A percentile compares a stretch with the other conserved stretches of the same genome.
phyloP scores from a whole-genome alignment of 1,284 basidiomycete genomes.

The Termitomyces sp. region DNA sequence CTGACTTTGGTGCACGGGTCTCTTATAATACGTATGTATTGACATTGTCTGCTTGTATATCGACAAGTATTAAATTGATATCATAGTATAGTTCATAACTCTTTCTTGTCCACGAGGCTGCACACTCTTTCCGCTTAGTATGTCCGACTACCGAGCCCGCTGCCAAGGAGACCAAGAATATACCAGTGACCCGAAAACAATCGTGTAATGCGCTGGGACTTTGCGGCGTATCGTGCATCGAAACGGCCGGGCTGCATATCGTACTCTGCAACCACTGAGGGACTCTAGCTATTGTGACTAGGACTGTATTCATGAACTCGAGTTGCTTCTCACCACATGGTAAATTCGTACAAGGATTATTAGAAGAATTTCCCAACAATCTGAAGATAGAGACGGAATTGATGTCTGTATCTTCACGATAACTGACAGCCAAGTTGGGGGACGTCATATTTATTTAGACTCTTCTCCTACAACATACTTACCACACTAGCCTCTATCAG shows the following conservation, averaged over 20 bases:
- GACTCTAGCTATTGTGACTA: no score
- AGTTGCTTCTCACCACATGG: no score
- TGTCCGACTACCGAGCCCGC: not conserved
- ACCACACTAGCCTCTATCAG: no score
- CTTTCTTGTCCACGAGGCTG: not conserved
- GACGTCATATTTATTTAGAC: no score
- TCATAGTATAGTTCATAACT: not conserved
- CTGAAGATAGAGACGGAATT: not conserved
- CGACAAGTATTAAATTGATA: not conserved
- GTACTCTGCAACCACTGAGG: no score
- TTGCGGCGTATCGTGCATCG: not conserved
- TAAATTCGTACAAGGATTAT: no score
- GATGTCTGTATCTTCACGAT: not conserved
- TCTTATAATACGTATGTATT: not conserved
- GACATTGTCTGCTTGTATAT: not conserved
- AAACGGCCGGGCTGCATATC: no score
- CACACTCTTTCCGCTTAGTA: not conserved
- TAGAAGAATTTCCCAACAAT: not conserved
- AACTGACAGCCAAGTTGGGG: no score
- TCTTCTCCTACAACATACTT: no score
- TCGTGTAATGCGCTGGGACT: no score
- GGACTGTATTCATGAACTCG: no score
- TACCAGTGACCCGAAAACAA: not conserved
- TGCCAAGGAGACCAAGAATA: no score
- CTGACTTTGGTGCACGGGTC: not conserved